A percentile compares a stretch with the other conserved stretches of the same genome.
Conservation (phyloP, 139 green algal genomes). For the Asterochloris erici region DNA sequence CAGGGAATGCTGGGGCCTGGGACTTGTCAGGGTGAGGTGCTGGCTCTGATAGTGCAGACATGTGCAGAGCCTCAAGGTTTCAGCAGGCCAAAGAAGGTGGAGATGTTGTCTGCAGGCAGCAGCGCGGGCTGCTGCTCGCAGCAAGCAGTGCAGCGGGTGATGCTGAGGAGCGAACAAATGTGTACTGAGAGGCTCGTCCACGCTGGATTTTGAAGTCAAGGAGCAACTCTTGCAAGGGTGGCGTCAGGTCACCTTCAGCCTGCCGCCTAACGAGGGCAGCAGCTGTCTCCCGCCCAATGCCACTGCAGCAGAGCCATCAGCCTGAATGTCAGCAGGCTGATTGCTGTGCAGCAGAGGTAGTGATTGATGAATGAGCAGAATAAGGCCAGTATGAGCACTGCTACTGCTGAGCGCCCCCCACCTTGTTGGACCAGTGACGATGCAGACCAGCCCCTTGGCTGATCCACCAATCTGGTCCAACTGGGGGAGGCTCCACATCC, state of each 20-base stretch:
- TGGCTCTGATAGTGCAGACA: too few relatives aligned
- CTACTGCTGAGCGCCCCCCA: neutral
- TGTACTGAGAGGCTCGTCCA: too few relatives aligned
- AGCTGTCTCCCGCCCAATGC: constrained; percentile 74
- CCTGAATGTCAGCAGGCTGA: neutral
- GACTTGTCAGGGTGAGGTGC: too few relatives aligned
- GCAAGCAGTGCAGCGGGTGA: too few relatives aligned
- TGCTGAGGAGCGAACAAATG: too few relatives aligned
- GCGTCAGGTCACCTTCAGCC: constrained; percentile 44
- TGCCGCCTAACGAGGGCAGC: constrained; percentile 47
- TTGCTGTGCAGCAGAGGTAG: neutral
- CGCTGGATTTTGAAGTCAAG: too few relatives aligned
- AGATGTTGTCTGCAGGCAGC: too few relatives aligned
- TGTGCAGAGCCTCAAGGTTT: too few relatives aligned
- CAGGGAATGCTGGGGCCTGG: neutral
- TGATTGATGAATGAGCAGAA: neutral
- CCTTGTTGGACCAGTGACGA: constrained; percentile 80
- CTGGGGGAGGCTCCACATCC: constrained; percentile 46
- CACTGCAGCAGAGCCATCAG: constrained; percentile 40
- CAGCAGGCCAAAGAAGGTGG: too few relatives aligned
- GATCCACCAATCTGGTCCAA: constrained; percentile 49
- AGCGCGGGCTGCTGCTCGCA: too few relatives aligned
- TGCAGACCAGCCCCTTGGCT: constrained; percentile 47
- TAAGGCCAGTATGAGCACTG: neutral
- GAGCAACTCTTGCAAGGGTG: too few relatives aligned